These are phyloP conservation scores for Ganoderma resinaceum DNA, from an alignment of 1,284 basidiomycete species.

Conservation along the genomic window DNA sequence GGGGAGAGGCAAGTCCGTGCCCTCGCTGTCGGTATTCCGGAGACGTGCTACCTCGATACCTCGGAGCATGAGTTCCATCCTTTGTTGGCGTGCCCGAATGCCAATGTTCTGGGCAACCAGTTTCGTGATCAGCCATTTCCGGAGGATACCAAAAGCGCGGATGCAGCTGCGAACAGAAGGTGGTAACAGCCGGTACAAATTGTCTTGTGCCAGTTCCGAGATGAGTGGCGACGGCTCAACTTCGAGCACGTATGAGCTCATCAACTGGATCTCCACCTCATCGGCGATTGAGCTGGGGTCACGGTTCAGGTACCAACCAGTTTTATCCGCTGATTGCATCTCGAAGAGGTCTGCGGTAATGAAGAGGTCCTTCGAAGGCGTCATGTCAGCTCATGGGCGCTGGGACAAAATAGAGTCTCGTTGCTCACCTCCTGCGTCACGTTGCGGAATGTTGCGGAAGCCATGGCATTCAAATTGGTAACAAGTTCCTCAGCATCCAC, in stretches of 20 bases:
- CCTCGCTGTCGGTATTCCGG: conserved; percentile 55
- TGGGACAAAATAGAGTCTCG: neutral
- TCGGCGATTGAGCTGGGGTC: conserved; percentile 62
- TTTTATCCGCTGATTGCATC: conserved; percentile 77
- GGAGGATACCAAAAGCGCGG: conserved; percentile 73
- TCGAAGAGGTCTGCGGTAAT: conserved; percentile 78
- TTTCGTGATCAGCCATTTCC: conserved; percentile 78
- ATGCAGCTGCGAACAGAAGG: conserved; percentile 77
- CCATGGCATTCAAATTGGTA: conserved; percentile 77
- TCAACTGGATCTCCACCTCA: conserved; percentile 74
- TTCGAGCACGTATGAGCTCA: conserved; percentile 74
- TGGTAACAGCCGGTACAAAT: conserved; percentile 74
- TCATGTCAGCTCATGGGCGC: conserved; percentile 6
- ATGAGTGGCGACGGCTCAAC: conserved; percentile 74
- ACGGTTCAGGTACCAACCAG: conserved; percentile 74
- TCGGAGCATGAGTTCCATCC: conserved; percentile 73
- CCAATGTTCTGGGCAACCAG: conserved; percentile 69
- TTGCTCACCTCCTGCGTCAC: conserved; percentile 70
- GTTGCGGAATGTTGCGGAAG: conserved; percentile 72
- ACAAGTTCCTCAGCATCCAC: conserved; percentile 73
- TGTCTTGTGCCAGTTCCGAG: conserved; percentile 71
- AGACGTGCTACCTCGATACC: conserved; percentile 75
- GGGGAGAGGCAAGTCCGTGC: conserved; percentile 39
- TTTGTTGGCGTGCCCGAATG: conserved; percentile 63
- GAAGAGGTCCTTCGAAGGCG: conserved; percentile 63